Evolutionary conservation across 1,284 basidiomycete genomes (phyloP), one percentile per base, ranked within the genome.

Genomic region (Mycosarcoma mackinlayi): DNA sequence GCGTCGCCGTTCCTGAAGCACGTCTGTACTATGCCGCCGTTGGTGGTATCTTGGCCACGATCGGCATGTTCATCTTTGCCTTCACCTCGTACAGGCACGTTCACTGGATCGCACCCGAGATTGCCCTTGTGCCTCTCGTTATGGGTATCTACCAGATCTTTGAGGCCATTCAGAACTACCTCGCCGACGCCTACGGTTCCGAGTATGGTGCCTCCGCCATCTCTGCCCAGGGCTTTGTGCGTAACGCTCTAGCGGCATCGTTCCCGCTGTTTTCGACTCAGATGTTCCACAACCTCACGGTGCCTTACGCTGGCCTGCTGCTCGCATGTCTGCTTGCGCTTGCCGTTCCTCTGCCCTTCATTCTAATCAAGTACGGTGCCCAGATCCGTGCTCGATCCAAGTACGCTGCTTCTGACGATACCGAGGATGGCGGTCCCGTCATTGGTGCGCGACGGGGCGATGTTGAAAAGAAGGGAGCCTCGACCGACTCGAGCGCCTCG

Each of bases 31-130:
- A 68, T 38, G 76, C 66, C 24, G 64, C 56, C 13, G 69, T 76
- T n/a, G 67, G 62, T 14, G 76, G 70, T 21, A 60, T 73, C 33
- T 38, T 76, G 8, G 61, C 59, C 23, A 63, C 74, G 13, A 53
- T 63, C n/a, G 76, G 74, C 53, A 74, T 76, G 71, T 69, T 76
- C 31, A 73, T 76, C 65, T 75, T 75, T 44, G 68, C 75, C 42
- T 75, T 73, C 25, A 75, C 75, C 33, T 69, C 66, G 39, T 77
- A 69, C 63, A 45, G 53, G 54, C 73, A 76, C 60, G 73, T 73
- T 27, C 66, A 57, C 55, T 77, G 75, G 75, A 75, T 77, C 19
- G 75, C 58, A 3, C 75, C 75, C 56, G 64, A 69, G 55, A 70
- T 77, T 18, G 75, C 71, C 9, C 63, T 77, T 9, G 63, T 70